Conservation (phyloP, 83 land plant genomes). For the Larix sibirica region DNA sequence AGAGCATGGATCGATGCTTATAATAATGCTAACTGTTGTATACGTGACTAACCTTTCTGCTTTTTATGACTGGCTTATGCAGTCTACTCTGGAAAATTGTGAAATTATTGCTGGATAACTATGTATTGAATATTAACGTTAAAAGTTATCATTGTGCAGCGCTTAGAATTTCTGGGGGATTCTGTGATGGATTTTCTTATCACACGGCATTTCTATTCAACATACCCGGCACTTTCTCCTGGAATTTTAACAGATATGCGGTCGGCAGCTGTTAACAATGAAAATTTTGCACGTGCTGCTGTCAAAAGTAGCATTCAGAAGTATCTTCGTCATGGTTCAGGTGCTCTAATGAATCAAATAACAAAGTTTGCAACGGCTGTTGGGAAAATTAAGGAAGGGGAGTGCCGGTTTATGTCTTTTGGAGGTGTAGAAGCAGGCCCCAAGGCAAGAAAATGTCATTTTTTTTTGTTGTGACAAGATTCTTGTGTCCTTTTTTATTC, state of each 20-base stretch:
- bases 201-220: conserved; percentile 51
- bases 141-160: conserved; percentile 22
- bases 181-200: too few relatives aligned
- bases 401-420: conserved; percentile 5
- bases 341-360: conserved; percentile 44
- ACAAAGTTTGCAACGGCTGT: conserved; percentile 23
- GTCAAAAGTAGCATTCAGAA: conserved; percentile 57
- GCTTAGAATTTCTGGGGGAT: conserved; percentile 84
- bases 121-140: too few relatives aligned
- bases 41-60: too few relatives aligned
- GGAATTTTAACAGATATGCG: conserved; percentile 75
- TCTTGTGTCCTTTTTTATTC: too few relatives aligned
- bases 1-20: too few relatives aligned
- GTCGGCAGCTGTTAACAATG: conserved; percentile 82
- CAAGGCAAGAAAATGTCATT: neutral
- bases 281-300: conserved; percentile 76
- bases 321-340: conserved; percentile 72
- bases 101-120: too few relatives aligned
- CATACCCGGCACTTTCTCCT: conserved; percentile 55
- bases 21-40: too few relatives aligned
- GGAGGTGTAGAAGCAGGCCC: conserved; percentile 13
- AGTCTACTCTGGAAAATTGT: too few relatives aligned
- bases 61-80: neutral
- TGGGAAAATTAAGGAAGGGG: too few relatives aligned
- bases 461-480: too few relatives aligned